Evolutionary conservation across 78 protist genomes (phyloP), one percentile per base, ranked within the genome.

Genomic region (Blattamonas nauphoetae): DNA sequence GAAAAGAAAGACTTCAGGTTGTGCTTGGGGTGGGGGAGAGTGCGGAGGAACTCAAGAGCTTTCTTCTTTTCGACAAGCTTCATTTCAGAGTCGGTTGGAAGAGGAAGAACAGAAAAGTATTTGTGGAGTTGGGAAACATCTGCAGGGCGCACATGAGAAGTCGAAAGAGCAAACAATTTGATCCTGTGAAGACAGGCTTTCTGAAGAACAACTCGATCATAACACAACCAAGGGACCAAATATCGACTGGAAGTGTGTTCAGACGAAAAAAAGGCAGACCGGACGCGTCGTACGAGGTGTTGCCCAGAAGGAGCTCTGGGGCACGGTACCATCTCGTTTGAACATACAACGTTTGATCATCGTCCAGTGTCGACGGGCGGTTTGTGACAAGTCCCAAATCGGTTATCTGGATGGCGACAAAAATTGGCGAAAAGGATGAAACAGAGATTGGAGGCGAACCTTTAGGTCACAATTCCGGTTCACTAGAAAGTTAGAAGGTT

Each of bases 341-440:
- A 34, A 90, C 92, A 44, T 90, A 90, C 21, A 45, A 86, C 29
- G 92, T 90, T 78, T 79, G 5, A 5, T 1, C 6, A n/a, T 2
- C 33, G n/a, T 77, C 44, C 44, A 44, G 1, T 2, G 2, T 55
- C 21, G 11, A 11, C 11, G 11, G 87, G 0, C 41, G 79, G 36
- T 1, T 83, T 35, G 89, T 45, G 3, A 92, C 90, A 1, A 88
- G 82, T 0, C 95, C 95, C 42, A 93, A 93, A 77, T 93, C 95
- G 84, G n/a, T n/a, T n/a, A n/a, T n/a, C n/a, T n/a, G n/a, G n/a
- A n/a, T n/a, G n/a, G n/a, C n/a, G n/a, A n/a, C n/a, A n/a, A n/a
- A n/a, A n/a, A n/a, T n/a, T n/a, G n/a, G n/a, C n/a, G n/a, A n/a
- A n/a, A n/a, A n/a, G n/a, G n/a, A n/a, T n/a, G n/a, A n/a, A n/a